A percentile compares a stretch with the other conserved stretches of the same genome.
Conservation (phyloP, 306 rosid genomes). For the Dicorynia guianensis region DNA sequence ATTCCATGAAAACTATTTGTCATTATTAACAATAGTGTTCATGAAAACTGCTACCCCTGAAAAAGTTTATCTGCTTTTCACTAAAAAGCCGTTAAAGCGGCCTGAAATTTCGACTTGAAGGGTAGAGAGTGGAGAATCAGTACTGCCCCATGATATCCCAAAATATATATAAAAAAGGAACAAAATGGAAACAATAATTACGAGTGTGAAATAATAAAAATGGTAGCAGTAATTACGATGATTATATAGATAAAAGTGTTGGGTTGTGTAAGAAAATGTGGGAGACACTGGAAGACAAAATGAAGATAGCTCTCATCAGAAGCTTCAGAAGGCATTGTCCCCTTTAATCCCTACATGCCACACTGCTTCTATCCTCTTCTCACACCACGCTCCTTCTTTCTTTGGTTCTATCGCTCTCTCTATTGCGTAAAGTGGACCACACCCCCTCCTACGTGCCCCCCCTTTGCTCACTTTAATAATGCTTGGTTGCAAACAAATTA, state of each 20-base stretch:
- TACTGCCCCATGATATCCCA: no score
- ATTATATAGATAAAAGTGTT: neutral
- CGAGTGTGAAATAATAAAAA: neutral
- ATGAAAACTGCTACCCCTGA: no score
- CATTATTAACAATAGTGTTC: no score
- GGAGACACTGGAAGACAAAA: slow-evolving; percentile 57
- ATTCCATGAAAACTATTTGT: no score
- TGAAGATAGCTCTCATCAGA: slow-evolving; percentile 49
- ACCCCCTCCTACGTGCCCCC: no score
- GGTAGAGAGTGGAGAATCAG: no score
- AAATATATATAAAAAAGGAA: no score
- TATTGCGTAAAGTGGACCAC: neutral
- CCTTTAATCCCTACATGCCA: slow-evolving; percentile 62
- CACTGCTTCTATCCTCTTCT: slow-evolving; percentile 58
- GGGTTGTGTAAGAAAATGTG: slow-evolving; percentile 2
- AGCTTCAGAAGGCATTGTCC: slow-evolving; percentile 63
- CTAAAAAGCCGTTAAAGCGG: neutral
- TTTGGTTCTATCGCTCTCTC: slow-evolving; percentile 48
- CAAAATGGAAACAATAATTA: neutral
- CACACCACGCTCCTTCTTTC: slow-evolving; percentile 58
- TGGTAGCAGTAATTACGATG: neutral
- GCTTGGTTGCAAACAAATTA: no score
- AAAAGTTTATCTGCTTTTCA: neutral
- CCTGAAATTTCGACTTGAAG: slow-evolving; percentile 20
- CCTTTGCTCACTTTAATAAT: no score